Percentiles rank a stretch among this genome's conserved stretches.
Conservation (phyloP, 2,329 filamentous ascomycete species). For the Hypoxylon sp. region DNA sequence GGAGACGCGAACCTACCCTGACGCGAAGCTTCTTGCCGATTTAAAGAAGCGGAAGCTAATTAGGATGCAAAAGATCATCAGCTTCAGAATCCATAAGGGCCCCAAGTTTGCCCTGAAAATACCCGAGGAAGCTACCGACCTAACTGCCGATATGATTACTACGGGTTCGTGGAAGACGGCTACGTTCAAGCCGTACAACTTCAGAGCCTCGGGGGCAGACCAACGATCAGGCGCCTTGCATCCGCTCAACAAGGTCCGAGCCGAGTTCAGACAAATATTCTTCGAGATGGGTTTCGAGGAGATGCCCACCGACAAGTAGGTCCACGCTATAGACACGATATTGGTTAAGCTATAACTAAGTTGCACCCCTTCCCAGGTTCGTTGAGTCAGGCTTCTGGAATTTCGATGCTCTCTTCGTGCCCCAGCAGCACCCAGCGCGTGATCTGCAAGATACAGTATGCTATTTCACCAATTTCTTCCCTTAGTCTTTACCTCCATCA, state of each 20-base stretch:
- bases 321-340: not conserved
- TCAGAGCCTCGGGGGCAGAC: conserved; percentile 70
- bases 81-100: conserved; percentile 87
- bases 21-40: conserved; percentile 83
- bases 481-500: too few species aligned
- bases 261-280: conserved; percentile 93
- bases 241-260: conserved; percentile 92
- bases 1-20: conserved; percentile 76
- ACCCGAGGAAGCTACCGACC: conserved; percentile 91
- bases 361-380: conserved; percentile 69
- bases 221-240: conserved; percentile 74
- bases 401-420: conserved; percentile 96
- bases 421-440: conserved; percentile 96
- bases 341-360: conserved; percentile 12
- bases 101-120: conserved; percentile 91
- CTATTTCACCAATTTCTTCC: too few species aligned
- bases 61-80: conserved; percentile 84
- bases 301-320: conserved; percentile 79
- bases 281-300: conserved; percentile 99
- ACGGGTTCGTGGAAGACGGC: conserved; percentile 93
- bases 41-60: conserved; percentile 94
- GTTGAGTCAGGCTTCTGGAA: conserved; percentile 99
- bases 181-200: conserved; percentile 82
- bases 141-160: conserved; percentile 93
- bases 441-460: conserved; percentile 89